These are phyloP conservation scores for Sugiyamaella smithiae DNA, from an alignment of 805 yeast species.

Conservation along the genomic window DNA sequence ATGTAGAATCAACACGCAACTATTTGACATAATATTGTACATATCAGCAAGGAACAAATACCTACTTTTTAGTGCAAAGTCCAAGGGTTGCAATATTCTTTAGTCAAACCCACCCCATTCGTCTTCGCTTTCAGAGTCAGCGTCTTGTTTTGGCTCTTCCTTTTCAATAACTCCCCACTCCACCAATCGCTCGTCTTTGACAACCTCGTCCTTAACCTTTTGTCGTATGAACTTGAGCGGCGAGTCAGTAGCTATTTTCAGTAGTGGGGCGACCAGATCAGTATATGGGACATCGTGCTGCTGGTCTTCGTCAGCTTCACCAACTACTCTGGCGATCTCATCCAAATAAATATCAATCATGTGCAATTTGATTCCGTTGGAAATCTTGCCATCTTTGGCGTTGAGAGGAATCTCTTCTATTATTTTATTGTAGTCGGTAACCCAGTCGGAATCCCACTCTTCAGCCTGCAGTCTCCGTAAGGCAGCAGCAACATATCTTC, in stretches of 20 bases:
- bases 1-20: too few species aligned
- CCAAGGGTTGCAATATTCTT: too few species aligned
- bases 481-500: constrained; percentile 69
- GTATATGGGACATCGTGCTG: constrained; percentile 51
- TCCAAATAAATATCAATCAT: constrained; percentile 79
- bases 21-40: too few species aligned
- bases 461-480: constrained; percentile 53
- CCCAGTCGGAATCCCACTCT: constrained; percentile 52
- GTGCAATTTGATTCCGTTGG: constrained; percentile 81
- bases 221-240: constrained; percentile 61
- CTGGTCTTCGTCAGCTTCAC: constrained; percentile 40
- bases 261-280: constrained; percentile 59
- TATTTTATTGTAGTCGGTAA: constrained; percentile 39
- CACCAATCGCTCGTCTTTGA: constrained; percentile 58
- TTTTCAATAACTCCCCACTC: constrained; percentile 53
- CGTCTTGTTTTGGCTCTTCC: constrained; percentile 28
- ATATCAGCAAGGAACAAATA: too few species aligned
- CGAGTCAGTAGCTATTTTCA: constrained; percentile 45
- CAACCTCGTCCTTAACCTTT: constrained; percentile 62
- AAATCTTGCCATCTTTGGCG: constrained; percentile 56
- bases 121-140: constrained; percentile 33
- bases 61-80: too few species aligned
- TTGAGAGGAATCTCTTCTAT: constrained; percentile 41
- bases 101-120: constrained; percentile 38
- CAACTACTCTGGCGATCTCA: constrained; percentile 70